Conservation (phyloP, 1,284 basidiomycete genomes). For the Sporisorium sorghi region DNA sequence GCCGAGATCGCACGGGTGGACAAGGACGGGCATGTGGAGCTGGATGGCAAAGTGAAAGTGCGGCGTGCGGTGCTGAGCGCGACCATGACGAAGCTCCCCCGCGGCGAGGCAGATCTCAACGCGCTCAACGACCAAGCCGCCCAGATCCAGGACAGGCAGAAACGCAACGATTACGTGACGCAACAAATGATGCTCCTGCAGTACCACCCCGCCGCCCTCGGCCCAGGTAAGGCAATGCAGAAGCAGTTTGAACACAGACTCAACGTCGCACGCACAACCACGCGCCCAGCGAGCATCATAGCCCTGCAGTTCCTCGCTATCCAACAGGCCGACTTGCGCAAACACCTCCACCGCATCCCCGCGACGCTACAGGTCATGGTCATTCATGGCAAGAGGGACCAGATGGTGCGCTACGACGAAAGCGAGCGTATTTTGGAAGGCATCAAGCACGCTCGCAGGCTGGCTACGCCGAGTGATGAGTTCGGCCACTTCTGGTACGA, state of each 20-base stretch:
- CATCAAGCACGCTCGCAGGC: constrained; percentile 54
- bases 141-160: constrained; percentile 18
- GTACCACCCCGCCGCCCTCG: constrained; percentile 55
- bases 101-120: constrained; percentile 51
- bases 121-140: no score
- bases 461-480: constrained; percentile 14
- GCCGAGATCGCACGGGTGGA: neutral
- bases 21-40: neutral
- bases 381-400: constrained; percentile 59
- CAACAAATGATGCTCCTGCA: constrained; percentile 55
- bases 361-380: constrained; percentile 38
- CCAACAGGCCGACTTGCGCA: constrained; percentile 27
- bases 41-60: constrained; percentile 41
- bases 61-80: constrained; percentile 54
- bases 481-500: constrained; percentile 64
- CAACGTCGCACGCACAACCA: constrained; percentile 22
- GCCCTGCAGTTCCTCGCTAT: constrained; percentile 58
- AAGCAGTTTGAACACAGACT: constrained; percentile 34
- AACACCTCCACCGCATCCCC: constrained; percentile 45
- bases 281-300: constrained; percentile 47
- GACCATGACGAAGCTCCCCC: constrained; percentile 64
- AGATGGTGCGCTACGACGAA: constrained; percentile 62
- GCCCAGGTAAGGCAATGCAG: constrained; percentile 10
- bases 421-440: constrained; percentile 37
- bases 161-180: constrained; percentile 43